phyloP scores from a whole-genome alignment of 2,329 filamentous ascomycete genomes.

The Penicillium sp. region DNA sequence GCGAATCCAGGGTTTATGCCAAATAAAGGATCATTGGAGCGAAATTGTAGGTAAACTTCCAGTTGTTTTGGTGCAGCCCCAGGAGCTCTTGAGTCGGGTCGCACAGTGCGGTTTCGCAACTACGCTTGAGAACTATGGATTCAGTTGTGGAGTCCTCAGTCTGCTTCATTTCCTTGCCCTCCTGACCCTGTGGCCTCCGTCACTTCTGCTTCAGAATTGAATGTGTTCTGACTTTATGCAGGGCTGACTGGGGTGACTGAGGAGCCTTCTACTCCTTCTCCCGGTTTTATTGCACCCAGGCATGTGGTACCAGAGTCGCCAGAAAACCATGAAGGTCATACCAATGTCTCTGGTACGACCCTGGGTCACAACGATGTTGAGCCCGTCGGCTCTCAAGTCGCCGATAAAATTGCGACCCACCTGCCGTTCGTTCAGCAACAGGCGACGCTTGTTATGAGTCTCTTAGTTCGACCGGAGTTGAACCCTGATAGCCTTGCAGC shows the following conservation, averaged over 20 bases:
- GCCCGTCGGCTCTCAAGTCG: slow-evolving; percentile 15
- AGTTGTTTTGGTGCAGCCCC: neutral
- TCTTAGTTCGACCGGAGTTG: neutral
- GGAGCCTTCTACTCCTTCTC: slow-evolving; percentile 7
- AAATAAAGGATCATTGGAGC: neutral
- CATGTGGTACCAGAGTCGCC: slow-evolving; percentile 18
- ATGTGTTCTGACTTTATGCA: slow-evolving; percentile 9
- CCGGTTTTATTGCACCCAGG: slow-evolving; percentile 8
- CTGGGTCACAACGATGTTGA: slow-evolving; percentile 20
- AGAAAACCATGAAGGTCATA: slow-evolving; percentile 20
- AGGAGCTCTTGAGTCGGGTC: neutral
- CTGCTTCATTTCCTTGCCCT: neutral
- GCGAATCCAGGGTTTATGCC: slow-evolving; percentile 11
- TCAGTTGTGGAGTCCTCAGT: neutral
- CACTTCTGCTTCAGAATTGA: neutral
- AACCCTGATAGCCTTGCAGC: slow-evolving; percentile 2
- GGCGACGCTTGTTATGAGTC: slow-evolving; percentile 10
- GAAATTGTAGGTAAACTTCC: neutral
- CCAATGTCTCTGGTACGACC: slow-evolving; percentile 31
- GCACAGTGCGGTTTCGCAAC: neutral
- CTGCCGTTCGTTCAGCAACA: slow-evolving; percentile 17
- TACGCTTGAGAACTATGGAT: neutral
- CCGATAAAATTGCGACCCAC: neutral
- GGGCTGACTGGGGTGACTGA: slow-evolving; percentile 12
- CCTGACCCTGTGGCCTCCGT: neutral